Evolutionary conservation across 352 stramenopile species (phyloP).

Genomic region (Phytophthora crassamura): DNA sequence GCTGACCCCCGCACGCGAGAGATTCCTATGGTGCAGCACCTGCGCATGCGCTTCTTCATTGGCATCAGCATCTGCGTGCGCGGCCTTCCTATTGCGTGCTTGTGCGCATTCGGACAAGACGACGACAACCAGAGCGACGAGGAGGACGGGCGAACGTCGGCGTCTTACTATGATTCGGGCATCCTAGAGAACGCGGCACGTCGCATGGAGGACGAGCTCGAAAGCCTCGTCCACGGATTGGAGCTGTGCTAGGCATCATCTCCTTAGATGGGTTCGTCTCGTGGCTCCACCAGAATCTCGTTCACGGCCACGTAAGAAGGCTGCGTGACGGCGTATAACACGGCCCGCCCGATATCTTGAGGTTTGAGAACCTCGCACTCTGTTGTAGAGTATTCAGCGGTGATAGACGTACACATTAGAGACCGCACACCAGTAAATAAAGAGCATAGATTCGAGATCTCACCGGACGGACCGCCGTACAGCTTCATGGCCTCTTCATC

Average conservation of each 20-base stretch:
- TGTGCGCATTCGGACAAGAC: constrained; percentile 63
- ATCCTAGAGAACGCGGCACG: constrained; percentile 50
- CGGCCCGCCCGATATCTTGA: constrained; percentile 84
- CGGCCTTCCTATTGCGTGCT: constrained; percentile 58
- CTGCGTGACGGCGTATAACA: constrained; percentile 89
- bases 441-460: constrained; percentile 4
- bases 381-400: constrained; percentile 37
- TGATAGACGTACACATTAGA: constrained; percentile 26
- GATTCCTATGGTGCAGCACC: constrained; percentile 65
- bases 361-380: constrained; percentile 84
- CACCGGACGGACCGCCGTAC: constrained; percentile 63
- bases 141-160: constrained; percentile 21
- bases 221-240: constrained; percentile 52
- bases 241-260: constrained; percentile 42
- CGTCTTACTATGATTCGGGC: constrained; percentile 47
- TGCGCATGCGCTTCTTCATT: constrained; percentile 61
- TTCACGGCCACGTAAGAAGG: constrained; percentile 91
- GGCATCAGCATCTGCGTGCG: constrained; percentile 56
- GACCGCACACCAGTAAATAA: constrained; percentile 17
- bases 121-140: constrained; percentile 30
- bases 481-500: constrained; percentile 86
- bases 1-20: constrained; percentile 52
- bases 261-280: constrained; percentile 82
- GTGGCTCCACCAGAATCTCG: constrained; percentile 91
- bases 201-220: constrained; percentile 55